phyloP scores from a whole-genome alignment of 257 asterid species.

The Verbascum thapsus region DNA sequence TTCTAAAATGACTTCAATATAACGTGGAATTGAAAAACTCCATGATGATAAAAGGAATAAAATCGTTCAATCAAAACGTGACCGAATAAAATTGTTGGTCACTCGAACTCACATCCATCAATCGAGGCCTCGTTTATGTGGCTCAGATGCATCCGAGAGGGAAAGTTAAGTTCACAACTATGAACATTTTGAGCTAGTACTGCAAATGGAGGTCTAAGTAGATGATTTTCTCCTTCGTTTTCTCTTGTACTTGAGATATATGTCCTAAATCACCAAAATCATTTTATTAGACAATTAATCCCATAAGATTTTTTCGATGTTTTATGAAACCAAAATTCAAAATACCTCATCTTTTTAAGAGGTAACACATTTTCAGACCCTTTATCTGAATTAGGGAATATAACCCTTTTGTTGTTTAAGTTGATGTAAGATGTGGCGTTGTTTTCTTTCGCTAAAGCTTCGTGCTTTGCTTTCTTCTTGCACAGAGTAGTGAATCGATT shows the following conservation, averaged over 20 bases:
- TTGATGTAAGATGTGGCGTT: constrained; percentile 57
- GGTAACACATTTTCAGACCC: constrained; percentile 54
- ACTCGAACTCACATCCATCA: constrained; percentile 44
- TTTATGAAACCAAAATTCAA: constrained; percentile 12
- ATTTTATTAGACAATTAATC: constrained; percentile 19
- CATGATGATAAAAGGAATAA: too few species aligned
- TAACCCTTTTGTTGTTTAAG: constrained; percentile 80
- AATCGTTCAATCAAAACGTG: neutral
- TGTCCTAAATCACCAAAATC: constrained; percentile 46
- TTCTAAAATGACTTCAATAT: too few species aligned
- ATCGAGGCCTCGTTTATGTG: constrained; percentile 38
- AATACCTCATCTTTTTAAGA: constrained; percentile 78
- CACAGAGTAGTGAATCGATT: constrained; percentile 94
- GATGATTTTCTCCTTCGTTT: constrained; percentile 49
- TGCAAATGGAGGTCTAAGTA: constrained; percentile 71
- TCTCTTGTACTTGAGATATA: constrained; percentile 39
- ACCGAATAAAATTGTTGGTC: constrained; percentile 14
- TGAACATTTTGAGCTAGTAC: constrained; percentile 57
- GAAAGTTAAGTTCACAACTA: constrained; percentile 38
- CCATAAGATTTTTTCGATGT: neutral
- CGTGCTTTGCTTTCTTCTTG: constrained; percentile 91
- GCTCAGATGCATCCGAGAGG: constrained; percentile 39
- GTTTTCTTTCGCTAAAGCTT: constrained; percentile 87
- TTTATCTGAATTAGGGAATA: constrained; percentile 55
- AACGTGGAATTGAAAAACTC: too few species aligned